Percentiles rank a stretch among this genome's conserved stretches.
These are phyloP conservation scores for Mycena polygramma DNA, from an alignment of 768 basidiomycete genomes.

Conservation along the genomic window DNA sequence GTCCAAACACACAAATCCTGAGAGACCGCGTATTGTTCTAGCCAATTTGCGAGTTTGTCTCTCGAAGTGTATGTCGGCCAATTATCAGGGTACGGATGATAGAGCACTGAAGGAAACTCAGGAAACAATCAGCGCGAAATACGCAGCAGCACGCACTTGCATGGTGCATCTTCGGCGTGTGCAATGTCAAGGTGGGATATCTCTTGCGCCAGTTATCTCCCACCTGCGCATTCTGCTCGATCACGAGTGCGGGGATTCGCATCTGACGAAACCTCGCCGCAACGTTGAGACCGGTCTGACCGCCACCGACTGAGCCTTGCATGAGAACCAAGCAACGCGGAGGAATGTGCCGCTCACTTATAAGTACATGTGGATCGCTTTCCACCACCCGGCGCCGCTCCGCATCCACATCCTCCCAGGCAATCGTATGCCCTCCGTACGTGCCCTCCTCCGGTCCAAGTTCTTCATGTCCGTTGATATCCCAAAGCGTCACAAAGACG, in stretches of 20 bases:
- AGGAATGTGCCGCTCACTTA: constrained; percentile 7
- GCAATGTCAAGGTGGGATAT: constrained; percentile 58
- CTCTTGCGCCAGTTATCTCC: constrained; percentile 60
- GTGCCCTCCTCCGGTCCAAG: constrained; percentile 22
- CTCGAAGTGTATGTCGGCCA: constrained; percentile 58
- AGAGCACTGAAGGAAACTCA: constrained; percentile 53
- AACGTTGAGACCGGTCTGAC: constrained; percentile 56
- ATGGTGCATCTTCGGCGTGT: constrained; percentile 52
- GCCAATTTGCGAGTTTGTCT: constrained; percentile 58
- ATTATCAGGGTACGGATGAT: constrained; percentile 52
- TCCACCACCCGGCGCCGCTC: constrained; percentile 48
- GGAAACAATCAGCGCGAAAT: constrained; percentile 37
- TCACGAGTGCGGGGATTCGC: constrained; percentile 52
- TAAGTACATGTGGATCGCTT: constrained; percentile 49
- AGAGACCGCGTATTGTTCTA: constrained; percentile 54
- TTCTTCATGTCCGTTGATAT: constrained; percentile 55
- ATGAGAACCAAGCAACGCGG: background rate
- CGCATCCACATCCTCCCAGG: constrained; percentile 52
- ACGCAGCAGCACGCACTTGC: background rate
- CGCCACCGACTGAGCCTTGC: constrained; percentile 52
- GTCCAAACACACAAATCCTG: constrained; percentile 62
- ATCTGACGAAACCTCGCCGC: constrained; percentile 57
- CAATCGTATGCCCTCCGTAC: constrained; percentile 52
- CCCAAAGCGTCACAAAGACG: constrained; percentile 48
- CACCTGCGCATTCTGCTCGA: constrained; percentile 50